These are phyloP conservation scores for Talaromyces sp. DNA, from an alignment of 2,329 filamentous ascomycete species.

Conservation along the genomic window DNA sequence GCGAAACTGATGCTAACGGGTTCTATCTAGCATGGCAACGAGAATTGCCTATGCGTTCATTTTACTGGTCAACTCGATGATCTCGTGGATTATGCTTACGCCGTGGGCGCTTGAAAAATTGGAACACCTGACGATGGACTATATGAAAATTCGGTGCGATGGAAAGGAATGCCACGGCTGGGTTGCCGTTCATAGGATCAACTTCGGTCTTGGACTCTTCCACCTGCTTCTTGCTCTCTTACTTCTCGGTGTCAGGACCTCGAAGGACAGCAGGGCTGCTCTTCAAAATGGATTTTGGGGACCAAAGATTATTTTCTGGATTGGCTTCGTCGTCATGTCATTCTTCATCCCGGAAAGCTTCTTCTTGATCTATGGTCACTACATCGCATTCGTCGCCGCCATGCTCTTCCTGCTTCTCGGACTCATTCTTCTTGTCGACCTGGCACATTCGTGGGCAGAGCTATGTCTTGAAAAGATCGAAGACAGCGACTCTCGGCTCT, in stretches of 20 bases:
- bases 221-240: constrained; percentile 81
- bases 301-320: constrained; percentile 87
- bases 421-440: constrained; percentile 84
- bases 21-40: constrained; percentile 74
- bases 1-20: constrained; percentile 17
- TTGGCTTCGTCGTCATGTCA: constrained; percentile 78
- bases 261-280: constrained; percentile 77
- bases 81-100: constrained; percentile 99
- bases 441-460: constrained; percentile 96
- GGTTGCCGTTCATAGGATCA: constrained; percentile 94
- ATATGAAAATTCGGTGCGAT: constrained; percentile 90
- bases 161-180: constrained; percentile 91
- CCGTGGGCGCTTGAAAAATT: constrained; percentile 97
- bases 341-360: constrained; percentile 95
- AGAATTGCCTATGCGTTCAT: constrained; percentile 95
- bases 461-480: constrained; percentile 94
- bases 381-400: constrained; percentile 79
- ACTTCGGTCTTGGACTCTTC: constrained; percentile 92
- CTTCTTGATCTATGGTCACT: constrained; percentile 94
- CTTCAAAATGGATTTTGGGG: constrained; percentile 99
- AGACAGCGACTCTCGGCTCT: constrained; percentile 73
- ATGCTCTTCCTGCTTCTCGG: constrained; percentile 93
- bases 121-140: constrained; percentile 85
- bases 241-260: constrained; percentile 78
- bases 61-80: constrained; percentile 89